Base-by-base conservation (phyloP, 805 yeast genomes). In the Pichia phayaonensis region DNA sequence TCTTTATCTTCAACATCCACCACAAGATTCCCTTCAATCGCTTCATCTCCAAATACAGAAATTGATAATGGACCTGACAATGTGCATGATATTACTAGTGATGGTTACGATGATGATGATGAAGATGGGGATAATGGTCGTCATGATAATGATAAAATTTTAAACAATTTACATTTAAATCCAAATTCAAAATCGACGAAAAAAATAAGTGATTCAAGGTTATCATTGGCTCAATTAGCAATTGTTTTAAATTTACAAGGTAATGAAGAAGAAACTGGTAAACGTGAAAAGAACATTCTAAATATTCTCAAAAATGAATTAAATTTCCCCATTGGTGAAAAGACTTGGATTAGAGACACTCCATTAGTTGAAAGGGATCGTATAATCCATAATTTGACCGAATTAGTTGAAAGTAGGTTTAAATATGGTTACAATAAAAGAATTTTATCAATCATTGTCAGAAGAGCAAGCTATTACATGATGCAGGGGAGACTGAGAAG, bases 341-440 rank as follows among this genome's bases (percentile, higher is more conserved):
- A 79, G 59, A 86, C 95, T 0, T 89, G 96, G 96, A 82, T 86
- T 42, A 73, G 95, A 55, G 96, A 85, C 60, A 85, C 94, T 0
- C 72, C 77, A 1, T 75, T 72, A 47, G 67, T 65, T 5, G 76
- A 77, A 54, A 72, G 96, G 41, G 63, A 63, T 12, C 58, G 64
- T 6, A 66, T 82, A 42, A 67, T 86, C 24, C 71, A 72, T 24
- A 67, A 72, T 46, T 71, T 89, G 45, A 70, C 74, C 58, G 58
- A 60, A 8, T 69, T 74, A 50, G 80, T 84, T 8, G 70, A 69
- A 31, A 59, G 58, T 2, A 73, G 72, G 42, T 81, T 76, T 59
- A 71, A 73, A 7, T 74, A 73, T 51, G 80, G 80, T 26, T 80
- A 84, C 59, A 68, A 75, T 43, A 72, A 70, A 45, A 74, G 73